A percentile compares a stretch with the other conserved stretches of the same genome.
These are phyloP conservation scores for Gaertneriomyces sp. DNA, from an alignment of 192 early-diverging fungal genomes.

Conservation along the genomic window DNA sequence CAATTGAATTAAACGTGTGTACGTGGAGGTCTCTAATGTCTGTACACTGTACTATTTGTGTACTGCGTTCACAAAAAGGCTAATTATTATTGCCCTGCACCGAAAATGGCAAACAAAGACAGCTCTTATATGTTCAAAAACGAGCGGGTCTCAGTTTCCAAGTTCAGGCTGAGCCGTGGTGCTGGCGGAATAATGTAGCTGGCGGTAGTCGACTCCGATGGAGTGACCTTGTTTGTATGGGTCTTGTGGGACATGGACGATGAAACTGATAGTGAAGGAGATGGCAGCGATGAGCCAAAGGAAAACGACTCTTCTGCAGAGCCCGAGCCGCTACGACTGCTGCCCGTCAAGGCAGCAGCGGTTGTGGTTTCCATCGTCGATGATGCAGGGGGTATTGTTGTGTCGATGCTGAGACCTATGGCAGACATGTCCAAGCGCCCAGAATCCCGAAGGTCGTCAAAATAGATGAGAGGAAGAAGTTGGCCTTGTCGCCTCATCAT, in stretches of 20 bases:
- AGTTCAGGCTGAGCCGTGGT: constrained; percentile 27
- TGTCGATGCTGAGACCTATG: background rate
- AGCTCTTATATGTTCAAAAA: constrained; percentile 14
- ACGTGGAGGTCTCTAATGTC: too few species aligned
- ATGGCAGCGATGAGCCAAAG: background rate
- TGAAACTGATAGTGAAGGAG: background rate
- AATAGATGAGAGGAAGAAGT: constrained; percentile 1
- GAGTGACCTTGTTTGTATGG: background rate
- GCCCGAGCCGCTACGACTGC: background rate
- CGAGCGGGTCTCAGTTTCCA: constrained; percentile 16
- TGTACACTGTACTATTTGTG: too few species aligned
- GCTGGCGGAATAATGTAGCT: background rate
- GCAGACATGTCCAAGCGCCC: background rate
- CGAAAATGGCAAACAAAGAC: background rate
- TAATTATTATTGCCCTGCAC: too few species aligned
- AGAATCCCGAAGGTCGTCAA: constrained; percentile 2
- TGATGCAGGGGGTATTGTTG: background rate
- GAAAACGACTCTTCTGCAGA: background rate
- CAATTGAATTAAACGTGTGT: too few species aligned
- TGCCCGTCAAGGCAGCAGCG: background rate
- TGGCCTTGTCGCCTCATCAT: constrained; percentile 20
- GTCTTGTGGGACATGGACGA: background rate
- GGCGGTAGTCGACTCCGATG: background rate
- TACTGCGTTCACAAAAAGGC: too few species aligned
- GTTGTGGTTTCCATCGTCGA: background rate